These are phyloP conservation scores for Aspergillus pseudonomiae DNA, from an alignment of 2,329 filamentous ascomycete species.

Conservation along the genomic window DNA sequence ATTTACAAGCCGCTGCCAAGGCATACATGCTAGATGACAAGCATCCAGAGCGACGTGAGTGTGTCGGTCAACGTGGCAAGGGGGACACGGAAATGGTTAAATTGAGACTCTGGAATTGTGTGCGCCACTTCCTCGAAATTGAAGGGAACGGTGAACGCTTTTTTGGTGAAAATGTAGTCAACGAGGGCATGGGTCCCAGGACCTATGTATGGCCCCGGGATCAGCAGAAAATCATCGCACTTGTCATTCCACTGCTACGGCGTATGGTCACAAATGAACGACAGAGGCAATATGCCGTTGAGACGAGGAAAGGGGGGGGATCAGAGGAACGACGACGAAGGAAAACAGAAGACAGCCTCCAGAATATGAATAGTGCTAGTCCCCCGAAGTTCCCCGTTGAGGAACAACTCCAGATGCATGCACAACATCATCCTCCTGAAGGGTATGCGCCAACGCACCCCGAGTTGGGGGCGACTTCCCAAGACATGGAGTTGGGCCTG, in stretches of 20 bases:
- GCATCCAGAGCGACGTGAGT: slow-evolving; percentile 59
- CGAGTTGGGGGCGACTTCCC: slow-evolving; percentile 26
- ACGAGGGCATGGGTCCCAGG: slow-evolving; percentile 42
- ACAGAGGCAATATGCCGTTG: slow-evolving; percentile 60
- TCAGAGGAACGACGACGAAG: slow-evolving; percentile 40
- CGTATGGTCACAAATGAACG: slow-evolving; percentile 64
- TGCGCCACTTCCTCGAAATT: slow-evolving; percentile 55
- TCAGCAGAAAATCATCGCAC: slow-evolving; percentile 57
- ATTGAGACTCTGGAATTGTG: slow-evolving; percentile 59
- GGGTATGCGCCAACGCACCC: slow-evolving; percentile 28
- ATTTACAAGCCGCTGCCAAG: slow-evolving; percentile 59
- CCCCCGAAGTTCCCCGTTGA: slow-evolving; percentile 29
- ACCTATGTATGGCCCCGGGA: slow-evolving; percentile 58
- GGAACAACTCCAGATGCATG: slow-evolving; percentile 37
- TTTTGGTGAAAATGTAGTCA: slow-evolving; percentile 52
- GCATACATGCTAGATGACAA: slow-evolving; percentile 59
- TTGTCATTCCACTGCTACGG: slow-evolving; percentile 59
- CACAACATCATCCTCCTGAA: slow-evolving; percentile 29
- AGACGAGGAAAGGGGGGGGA: slow-evolving; percentile 54
- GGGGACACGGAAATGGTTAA: slow-evolving; percentile 61
- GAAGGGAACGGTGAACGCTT: slow-evolving; percentile 56
- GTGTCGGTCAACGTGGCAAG: slow-evolving; percentile 59
- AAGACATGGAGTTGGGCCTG: slow-evolving; percentile 34
- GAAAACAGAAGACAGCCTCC: slow-evolving; percentile 39
- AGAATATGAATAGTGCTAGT: slow-evolving; percentile 28